These are phyloP conservation scores for Falciphora oryzae DNA, from an alignment of 2,329 filamentous ascomycete genomes.

Conservation along the genomic window DNA sequence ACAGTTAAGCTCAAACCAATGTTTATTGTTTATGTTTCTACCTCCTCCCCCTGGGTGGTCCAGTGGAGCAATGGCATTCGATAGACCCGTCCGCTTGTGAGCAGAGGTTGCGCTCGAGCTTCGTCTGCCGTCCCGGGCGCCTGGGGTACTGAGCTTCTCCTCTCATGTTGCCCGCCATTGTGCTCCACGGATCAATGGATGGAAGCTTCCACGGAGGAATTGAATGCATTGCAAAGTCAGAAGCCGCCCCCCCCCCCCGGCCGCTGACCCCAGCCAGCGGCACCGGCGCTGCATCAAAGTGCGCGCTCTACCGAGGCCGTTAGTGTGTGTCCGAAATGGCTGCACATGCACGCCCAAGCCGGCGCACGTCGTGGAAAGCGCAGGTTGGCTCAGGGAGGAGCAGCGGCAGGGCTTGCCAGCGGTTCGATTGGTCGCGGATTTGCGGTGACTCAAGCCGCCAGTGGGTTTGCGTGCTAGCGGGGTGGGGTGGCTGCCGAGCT, in stretches of 20 bases:
- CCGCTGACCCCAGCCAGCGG: too few relatives aligned
- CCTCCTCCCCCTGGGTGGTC: background rate
- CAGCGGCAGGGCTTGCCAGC: background rate
- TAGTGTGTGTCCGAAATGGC: background rate
- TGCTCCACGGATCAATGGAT: background rate
- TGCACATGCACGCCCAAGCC: background rate
- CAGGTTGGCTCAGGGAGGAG: background rate
- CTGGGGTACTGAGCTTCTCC: too few relatives aligned
- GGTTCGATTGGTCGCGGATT: background rate
- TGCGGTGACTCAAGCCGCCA: background rate
- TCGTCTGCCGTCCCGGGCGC: too few relatives aligned
- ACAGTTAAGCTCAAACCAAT: background rate
- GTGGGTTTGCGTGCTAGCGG: background rate
- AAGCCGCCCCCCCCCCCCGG: too few relatives aligned
- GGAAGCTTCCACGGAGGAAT: background rate
- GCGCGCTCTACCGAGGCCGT: background rate
- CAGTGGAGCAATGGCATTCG: background rate
- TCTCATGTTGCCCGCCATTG: too few relatives aligned
- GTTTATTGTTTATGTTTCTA: background rate
- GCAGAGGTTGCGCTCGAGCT: background rate
- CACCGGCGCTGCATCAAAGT: too few relatives aligned
- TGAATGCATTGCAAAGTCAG: too few relatives aligned
- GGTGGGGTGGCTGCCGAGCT: background rate
- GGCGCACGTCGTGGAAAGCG: background rate
- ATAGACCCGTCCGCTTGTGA: background rate